phyloP scores from a whole-genome alignment of 768 basidiomycete species.

The Lactifluus echinatus region DNA sequence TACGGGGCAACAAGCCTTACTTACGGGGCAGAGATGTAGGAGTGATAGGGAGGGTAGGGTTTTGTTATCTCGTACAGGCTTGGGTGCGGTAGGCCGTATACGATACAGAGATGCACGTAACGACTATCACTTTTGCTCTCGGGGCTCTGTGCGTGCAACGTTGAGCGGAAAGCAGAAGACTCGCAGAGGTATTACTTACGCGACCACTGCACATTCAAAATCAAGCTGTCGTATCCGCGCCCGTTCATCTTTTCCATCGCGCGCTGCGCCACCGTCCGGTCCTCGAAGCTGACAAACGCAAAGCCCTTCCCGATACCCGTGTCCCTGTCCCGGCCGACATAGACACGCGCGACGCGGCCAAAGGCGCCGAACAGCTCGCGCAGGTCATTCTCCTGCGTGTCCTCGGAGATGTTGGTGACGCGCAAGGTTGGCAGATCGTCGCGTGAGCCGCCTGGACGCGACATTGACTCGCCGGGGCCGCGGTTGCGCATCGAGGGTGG shows the following conservation, averaged over 20 bases:
- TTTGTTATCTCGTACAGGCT: not conserved
- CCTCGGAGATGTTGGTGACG: slow-evolving; percentile 94
- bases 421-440: slow-evolving; percentile 95
- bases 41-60: too few relatives aligned
- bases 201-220: slow-evolving; percentile 61
- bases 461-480: slow-evolving; percentile 21
- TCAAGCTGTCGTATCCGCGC: slow-evolving; percentile 87
- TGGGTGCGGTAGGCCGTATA: not conserved
- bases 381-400: slow-evolving; percentile 90
- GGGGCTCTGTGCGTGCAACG: slow-evolving; percentile 27
- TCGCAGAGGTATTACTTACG: slow-evolving; percentile 44
- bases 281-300: slow-evolving; percentile 95
- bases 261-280: slow-evolving; percentile 63
- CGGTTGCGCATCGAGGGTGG: slow-evolving; percentile 22
- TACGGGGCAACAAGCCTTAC: not conserved
- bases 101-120: not conserved
- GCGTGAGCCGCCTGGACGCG: slow-evolving; percentile 40
- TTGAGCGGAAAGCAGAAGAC: too few relatives aligned
- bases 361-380: slow-evolving; percentile 85
- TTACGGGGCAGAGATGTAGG: not conserved
- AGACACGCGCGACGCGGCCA: slow-evolving; percentile 81
- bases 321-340: slow-evolving; percentile 90
- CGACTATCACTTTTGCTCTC: slow-evolving; percentile 27
- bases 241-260: slow-evolving; percentile 92
- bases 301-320: slow-evolving; percentile 95